Base-by-base conservation (phyloP, 192 early-diverging fungal genomes). In the Fimicolochytrium jonesii region DNA sequence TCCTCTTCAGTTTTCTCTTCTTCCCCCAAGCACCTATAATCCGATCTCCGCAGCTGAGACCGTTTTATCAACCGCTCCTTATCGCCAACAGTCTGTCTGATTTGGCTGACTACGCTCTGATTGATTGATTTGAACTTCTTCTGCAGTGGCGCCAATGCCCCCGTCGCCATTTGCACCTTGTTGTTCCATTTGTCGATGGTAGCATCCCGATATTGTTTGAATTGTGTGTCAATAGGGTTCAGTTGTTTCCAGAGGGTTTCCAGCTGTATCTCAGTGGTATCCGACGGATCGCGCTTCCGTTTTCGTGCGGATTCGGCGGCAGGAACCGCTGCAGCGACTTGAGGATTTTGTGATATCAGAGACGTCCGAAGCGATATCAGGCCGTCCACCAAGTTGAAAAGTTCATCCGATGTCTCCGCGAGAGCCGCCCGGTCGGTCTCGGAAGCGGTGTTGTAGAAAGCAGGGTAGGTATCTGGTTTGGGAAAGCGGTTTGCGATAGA, bases 81-180 rank as follows among this genome's bases (percentile, higher is more conserved):
- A 47, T 92, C 89, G 1, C 71, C 66, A 62, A 94, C 68, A 0
- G 88, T 72, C 47, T 80, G 76, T n/a, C 76, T 59, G 50, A 93
- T 85, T 75, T 95, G 93, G 34, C 77, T 75, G 67, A 88, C 59
- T 13, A 88, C 80, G 25, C 85, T 79, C 71, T 92, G 88, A 76
- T 98, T 92, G 65, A 98, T 87, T 0, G 91, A 91, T 68, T 95
- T 97, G 80, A 98, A 95, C 67, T 94, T 94, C 61, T 94, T 98
- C 66, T 84, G 77, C 34, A 87, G 71, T 0, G 86, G 75, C 9
- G 87, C 76, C n/a, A n/a, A n/a, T n/a, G n/a, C n/a, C 28, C 82
- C 85, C 4, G 84, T 80, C 3, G 90, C 78, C 10, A 86, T 76
- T 29, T 66, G 65, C 1, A 92, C 88, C 65, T 94, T 95, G 71